A percentile compares a stretch with the other conserved stretches of the same genome.
Evolutionary conservation across 2,329 filamentous ascomycete genomes (phyloP).

Genomic region (Thelonectria blattea): DNA sequence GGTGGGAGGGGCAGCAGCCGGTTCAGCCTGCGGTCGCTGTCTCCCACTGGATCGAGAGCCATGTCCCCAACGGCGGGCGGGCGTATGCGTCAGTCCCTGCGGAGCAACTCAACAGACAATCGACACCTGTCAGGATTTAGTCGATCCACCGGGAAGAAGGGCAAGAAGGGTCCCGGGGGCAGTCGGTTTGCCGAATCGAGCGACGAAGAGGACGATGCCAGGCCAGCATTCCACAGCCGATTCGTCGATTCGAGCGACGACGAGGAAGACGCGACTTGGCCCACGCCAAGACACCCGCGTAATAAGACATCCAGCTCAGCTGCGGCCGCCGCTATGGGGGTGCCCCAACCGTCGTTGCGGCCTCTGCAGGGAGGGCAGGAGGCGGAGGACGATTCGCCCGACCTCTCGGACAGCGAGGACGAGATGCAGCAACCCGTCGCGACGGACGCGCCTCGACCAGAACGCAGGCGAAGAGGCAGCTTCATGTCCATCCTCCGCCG

Average conservation of each 20-base stretch:
- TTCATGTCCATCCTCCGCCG: slow-evolving; percentile 69
- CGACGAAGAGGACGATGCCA: slow-evolving; percentile 58
- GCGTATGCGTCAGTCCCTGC: slow-evolving; percentile 55
- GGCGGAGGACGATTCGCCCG: slow-evolving; percentile 55
- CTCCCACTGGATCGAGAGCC: slow-evolving; percentile 62
- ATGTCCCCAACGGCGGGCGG: slow-evolving; percentile 44
- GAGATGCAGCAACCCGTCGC: slow-evolving; percentile 39
- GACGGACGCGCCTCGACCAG: slow-evolving; percentile 32
- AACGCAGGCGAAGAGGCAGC: slow-evolving; percentile 52
- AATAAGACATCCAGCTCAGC: slow-evolving; percentile 38
- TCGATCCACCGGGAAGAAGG: slow-evolving; percentile 48
- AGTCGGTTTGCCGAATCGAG: slow-evolving; percentile 76
- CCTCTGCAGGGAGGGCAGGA: too few species aligned
- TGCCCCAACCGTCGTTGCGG: slow-evolving; percentile 42
- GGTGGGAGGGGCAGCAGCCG: slow-evolving; percentile 53
- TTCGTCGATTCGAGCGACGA: slow-evolving; percentile 76
- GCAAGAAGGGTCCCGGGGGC: slow-evolving; percentile 46
- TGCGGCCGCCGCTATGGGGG: slow-evolving; percentile 47
- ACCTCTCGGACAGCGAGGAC: slow-evolving; percentile 66
- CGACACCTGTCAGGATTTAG: slow-evolving; percentile 52
- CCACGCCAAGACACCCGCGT: slow-evolving; percentile 43
- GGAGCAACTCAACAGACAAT: slow-evolving; percentile 48
- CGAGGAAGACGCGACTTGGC: slow-evolving; percentile 47
- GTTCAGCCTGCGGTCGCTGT: slow-evolving; percentile 74
- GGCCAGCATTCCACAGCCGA: slow-evolving; percentile 54